phyloP scores from a whole-genome alignment of 2,329 filamentous ascomycete genomes.

The Westerdykella sp. region DNA sequence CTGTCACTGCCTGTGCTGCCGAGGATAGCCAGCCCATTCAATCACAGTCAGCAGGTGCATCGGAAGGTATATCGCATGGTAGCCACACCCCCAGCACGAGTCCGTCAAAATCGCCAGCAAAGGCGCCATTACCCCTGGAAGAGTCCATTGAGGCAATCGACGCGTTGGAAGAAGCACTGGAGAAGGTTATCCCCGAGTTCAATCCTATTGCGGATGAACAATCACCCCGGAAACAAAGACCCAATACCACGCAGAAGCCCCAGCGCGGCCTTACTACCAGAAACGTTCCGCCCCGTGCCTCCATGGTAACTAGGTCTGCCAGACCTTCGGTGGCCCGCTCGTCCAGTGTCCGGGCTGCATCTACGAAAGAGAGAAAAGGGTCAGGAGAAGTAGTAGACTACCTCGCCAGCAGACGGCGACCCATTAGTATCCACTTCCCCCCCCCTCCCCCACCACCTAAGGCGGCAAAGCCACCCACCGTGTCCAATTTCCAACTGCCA shows the following conservation, averaged over 20 bases:
- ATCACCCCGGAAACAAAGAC: slow-evolving; percentile 18
- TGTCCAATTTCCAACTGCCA: slow-evolving; percentile 47
- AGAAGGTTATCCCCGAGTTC: slow-evolving; percentile 40
- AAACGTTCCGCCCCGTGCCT: neutral
- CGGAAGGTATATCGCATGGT: neutral
- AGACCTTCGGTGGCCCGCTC: slow-evolving; percentile 20
- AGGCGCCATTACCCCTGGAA: slow-evolving; percentile 35
- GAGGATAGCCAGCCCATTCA: neutral
- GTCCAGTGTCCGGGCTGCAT: slow-evolving; percentile 20
- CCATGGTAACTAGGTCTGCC: slow-evolving; percentile 1
- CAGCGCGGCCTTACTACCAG: neutral
- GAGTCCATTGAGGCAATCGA: slow-evolving; percentile 48
- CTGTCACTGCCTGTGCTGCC: slow-evolving; percentile 22
- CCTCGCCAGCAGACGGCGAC: slow-evolving; percentile 42
- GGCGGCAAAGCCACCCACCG: slow-evolving; percentile 47
- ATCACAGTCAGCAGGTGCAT: neutral
- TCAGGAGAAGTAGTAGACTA: slow-evolving; percentile 30
- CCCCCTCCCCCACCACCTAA: slow-evolving; percentile 44
- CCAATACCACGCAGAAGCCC: slow-evolving; percentile 3
- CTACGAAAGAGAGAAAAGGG: slow-evolving; percentile 18
- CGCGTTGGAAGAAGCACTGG: slow-evolving; percentile 47
- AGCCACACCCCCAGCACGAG: slow-evolving; percentile 20
- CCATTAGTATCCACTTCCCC: slow-evolving; percentile 44
- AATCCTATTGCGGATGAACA: slow-evolving; percentile 28
- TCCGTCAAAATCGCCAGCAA: slow-evolving; percentile 15